These are phyloP conservation scores for Daldinia sp. DNA, from an alignment of 2,329 filamentous ascomycete species.

Conservation along the genomic window DNA sequence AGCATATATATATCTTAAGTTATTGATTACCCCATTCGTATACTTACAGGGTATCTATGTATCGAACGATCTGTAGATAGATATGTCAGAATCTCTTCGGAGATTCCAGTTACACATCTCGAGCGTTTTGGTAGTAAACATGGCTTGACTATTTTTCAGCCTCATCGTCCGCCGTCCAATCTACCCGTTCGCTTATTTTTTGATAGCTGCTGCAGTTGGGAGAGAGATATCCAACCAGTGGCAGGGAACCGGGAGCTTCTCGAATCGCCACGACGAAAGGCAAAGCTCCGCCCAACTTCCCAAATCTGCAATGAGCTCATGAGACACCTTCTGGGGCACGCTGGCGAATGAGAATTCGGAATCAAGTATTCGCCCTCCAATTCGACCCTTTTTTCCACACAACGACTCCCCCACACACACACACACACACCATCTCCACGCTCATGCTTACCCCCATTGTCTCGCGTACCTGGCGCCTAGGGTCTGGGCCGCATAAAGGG, in stretches of 20 bases:
- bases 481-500: conserved; percentile 37
- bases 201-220: conserved; percentile 29
- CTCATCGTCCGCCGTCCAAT: conserved; percentile 29
- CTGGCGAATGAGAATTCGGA: conserved; percentile 36
- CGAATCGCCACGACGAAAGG: conserved; percentile 25
- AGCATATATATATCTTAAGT: conserved; percentile 11
- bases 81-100: conserved; percentile 9
- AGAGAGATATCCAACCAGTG: conserved; percentile 28
- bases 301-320: conserved; percentile 42
- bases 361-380: conserved; percentile 32
- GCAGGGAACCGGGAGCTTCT: conserved; percentile 25
- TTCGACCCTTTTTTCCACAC: conserved; percentile 32
- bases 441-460: conserved; percentile 42
- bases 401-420: background rate
- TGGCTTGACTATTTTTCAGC: conserved; percentile 39
- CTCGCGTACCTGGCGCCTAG: conserved; percentile 45
- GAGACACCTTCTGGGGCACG: conserved; percentile 23
- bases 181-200: conserved; percentile 21
- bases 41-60: background rate
- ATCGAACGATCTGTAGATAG: conserved; percentile 5
- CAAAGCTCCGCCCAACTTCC: conserved; percentile 40
- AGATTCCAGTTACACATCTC: conserved; percentile 9
- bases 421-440: conserved; percentile 42
- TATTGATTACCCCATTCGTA: conserved; percentile 24
- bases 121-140: conserved; percentile 14